Percentiles rank a stretch among this genome's conserved stretches.
phyloP scores from a whole-genome alignment of 192 early-diverging fungal genomes.

The Oehlia diaphana region DNA sequence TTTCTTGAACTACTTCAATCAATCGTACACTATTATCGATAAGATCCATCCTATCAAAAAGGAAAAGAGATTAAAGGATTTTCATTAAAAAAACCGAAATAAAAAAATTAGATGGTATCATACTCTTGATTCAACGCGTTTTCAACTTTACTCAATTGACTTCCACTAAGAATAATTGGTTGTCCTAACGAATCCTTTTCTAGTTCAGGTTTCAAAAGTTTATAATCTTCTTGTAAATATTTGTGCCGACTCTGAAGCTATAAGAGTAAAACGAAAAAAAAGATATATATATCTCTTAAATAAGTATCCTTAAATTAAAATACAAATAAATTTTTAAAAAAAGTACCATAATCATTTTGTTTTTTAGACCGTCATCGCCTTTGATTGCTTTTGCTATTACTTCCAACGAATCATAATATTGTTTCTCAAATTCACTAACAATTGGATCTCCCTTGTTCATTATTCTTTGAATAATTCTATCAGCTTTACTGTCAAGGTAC shows the following conservation, averaged over 20 bases:
- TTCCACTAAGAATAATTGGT: not conserved
- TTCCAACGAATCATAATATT: not conserved
- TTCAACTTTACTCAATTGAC: constrained; percentile 16
- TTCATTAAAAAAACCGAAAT: no score
- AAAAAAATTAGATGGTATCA: not conserved
- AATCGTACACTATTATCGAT: not conserved
- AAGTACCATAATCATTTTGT: constrained; percentile 9
- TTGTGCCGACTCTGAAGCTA: constrained; percentile 6
- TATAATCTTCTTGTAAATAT: not conserved
- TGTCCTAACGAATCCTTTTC: not conserved
- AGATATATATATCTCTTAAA: no score
- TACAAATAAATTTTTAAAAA: not conserved
- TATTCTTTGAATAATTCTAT: constrained; percentile 4
- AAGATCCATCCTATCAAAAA: constrained; percentile 7
- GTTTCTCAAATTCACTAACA: not conserved
- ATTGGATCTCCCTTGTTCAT: not conserved
- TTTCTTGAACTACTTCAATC: not conserved
- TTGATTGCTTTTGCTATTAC: not conserved
- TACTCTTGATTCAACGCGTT: not conserved
- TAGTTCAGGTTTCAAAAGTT: not conserved
- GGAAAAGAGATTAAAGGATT: not conserved
- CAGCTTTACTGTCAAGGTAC: not conserved
- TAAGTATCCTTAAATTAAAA: not conserved
- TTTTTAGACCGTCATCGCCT: not conserved
- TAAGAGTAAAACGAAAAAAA: not conserved